Evolutionary conservation across 1,284 basidiomycete genomes (phyloP), one percentile per base, ranked within the genome.

Genomic region (Peniophora sp.): DNA sequence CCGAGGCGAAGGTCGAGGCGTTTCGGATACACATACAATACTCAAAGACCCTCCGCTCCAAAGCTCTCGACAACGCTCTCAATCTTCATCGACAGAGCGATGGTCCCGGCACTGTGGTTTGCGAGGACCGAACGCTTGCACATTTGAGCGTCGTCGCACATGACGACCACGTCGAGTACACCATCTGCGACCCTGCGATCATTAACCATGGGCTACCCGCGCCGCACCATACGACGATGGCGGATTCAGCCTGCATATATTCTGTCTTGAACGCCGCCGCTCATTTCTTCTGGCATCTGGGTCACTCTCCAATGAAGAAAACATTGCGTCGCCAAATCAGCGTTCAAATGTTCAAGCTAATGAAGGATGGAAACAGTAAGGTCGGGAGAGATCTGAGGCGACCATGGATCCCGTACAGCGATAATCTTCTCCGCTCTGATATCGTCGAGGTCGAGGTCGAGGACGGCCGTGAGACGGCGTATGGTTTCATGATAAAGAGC

Each of bases 211-310:
- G 44, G n/a, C 49, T 50, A 9, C 5, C 11, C 12, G 20, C 19
- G 14, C 16, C 45, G 22, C 8, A 9, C n/a, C 27, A n/a, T 27
- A 45, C 39, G 9, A 39, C 34, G 5, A 39, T 3, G 5, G 34
- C 44, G n/a, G 24, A 27, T 20, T 20, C 23, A 8, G 27, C 20
- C 17, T 3, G 9, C 9, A 2, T 50, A 12, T 16, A 45, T 8
- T 24, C 49, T 16, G 34, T 50, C 17, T 20, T 50, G 9, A 11
- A 16, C 14, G 38, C 41, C 16, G 49, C 49, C n/a, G 49, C 49
- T 14, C 49, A 50, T 24, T 50, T 45, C 32, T 45, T 36, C 27
- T 50, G 49, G 49, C 49, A 50, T 22, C 39, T 50, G 8, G 39
- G 39, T 24, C 49, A 39, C 36, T 3, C 35, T 32, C 44, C 44